Evolutionary conservation across 768 basidiomycete genomes (phyloP), one percentile per base, ranked within the genome.

Genomic region (Leucosporidium scottii): DNA sequence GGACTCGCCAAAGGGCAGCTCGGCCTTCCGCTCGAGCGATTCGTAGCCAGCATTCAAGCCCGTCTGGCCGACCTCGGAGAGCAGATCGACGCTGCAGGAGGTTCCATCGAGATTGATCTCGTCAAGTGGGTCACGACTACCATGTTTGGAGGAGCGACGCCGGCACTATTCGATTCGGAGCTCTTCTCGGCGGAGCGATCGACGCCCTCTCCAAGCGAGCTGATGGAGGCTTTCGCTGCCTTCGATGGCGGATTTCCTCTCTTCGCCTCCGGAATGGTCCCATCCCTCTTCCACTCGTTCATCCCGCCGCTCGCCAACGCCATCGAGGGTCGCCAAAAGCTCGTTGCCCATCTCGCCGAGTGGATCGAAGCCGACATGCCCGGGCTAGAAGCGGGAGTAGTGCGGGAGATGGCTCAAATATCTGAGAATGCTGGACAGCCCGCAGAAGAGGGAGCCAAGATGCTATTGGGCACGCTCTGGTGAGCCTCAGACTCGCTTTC

Each of bases 241-340:
- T 74, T 72, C 55, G 73, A 74, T 53, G 30, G 13, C 12, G 56
- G 66, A 0, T 74, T 74, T 59, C 73, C 73, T 15, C 64, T 74
- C 47, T 56, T 69, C 21, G 70, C 73, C 4, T 62, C 62, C 48
- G 73, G 66, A 1, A 21, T 69, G 13, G 28, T 74, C 12, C 70
- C 73, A 1, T 1, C 50, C 9, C 49, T 13, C 5, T n/a, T 71
- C 1, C 50, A 61, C 17, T 18, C 49, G 18, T 34, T 25, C 25
- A 50, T 70, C 36, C 65, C 68, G 1, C 57, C 59, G 9, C 59
- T 70, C 28, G n/a, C 49, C 23, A 27, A 50, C 18, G 73, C 62
- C 1, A 44, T 59, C 21, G 4, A n/a, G 3, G 62, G 51, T 8
- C 36, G 58, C 23, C 36, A 58, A 1, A 25, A 54, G 0, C 56